phyloP scores from a whole-genome alignment of 495 filamentous ascomycete genomes.

The Neurospora terricola region DNA sequence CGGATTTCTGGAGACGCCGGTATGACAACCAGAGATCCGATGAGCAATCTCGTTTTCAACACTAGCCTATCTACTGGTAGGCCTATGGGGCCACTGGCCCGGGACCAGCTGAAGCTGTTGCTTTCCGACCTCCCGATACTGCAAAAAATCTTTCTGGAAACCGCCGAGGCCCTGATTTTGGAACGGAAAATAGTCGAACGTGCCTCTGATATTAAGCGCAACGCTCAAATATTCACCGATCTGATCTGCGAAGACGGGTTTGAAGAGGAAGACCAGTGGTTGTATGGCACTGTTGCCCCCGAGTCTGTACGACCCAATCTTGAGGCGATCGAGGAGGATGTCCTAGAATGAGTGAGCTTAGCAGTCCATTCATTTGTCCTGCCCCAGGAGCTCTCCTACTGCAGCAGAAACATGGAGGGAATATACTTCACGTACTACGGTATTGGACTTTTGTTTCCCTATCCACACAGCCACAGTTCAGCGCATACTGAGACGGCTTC shows the following conservation, averaged over 20 bases:
- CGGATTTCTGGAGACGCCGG: background rate
- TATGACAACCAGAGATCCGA: background rate
- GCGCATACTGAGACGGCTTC: background rate
- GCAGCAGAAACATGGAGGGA: background rate
- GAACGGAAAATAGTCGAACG: slow-evolving; percentile 43
- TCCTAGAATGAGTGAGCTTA: slow-evolving; percentile 19
- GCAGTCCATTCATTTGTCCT: background rate
- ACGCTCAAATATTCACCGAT: slow-evolving; percentile 40
- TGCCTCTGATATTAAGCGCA: slow-evolving; percentile 42
- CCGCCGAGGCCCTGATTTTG: slow-evolving; percentile 45
- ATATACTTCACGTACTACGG: background rate
- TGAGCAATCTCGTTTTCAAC: slow-evolving; percentile 34
- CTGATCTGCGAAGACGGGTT: slow-evolving; percentile 42
- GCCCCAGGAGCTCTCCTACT: background rate
- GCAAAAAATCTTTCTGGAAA: slow-evolving; percentile 41
- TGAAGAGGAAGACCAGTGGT: slow-evolving; percentile 45
- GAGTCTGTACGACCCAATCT: slow-evolving; percentile 36
- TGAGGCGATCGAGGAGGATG: slow-evolving; percentile 39
- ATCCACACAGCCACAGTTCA: background rate
- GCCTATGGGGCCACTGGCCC: slow-evolving; percentile 40
- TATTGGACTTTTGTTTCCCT: background rate
- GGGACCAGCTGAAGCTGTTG: slow-evolving; percentile 37
- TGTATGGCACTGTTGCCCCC: slow-evolving; percentile 32
- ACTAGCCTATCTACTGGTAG: slow-evolving; percentile 43
- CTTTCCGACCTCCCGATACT: slow-evolving; percentile 39